phyloP scores from a whole-genome alignment of 768 basidiomycete species.

The Amyloporia xantha region DNA sequence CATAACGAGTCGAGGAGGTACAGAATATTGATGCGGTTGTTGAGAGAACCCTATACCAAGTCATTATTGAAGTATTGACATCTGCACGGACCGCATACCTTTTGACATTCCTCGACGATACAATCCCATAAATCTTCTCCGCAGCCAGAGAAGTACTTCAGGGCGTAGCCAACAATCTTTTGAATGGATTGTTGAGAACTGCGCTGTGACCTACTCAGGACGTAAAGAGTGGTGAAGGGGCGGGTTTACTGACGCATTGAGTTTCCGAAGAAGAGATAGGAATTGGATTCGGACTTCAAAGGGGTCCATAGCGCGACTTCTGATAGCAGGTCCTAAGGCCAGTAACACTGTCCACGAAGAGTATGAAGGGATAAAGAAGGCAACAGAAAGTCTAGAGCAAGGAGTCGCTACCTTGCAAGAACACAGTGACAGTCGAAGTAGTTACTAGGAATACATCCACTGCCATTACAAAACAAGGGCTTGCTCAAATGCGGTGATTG shows the following conservation, averaged over 20 bases:
- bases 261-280: constrained; percentile 48
- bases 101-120: constrained; percentile 84
- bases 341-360: too few relatives aligned
- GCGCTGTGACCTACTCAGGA: constrained; percentile 21
- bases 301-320: too few relatives aligned
- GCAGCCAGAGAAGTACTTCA: constrained; percentile 78
- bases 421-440: too few relatives aligned
- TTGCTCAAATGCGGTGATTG: too few relatives aligned
- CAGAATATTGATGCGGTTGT: constrained; percentile 88
- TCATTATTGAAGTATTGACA: not conserved
- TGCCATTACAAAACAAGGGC: too few relatives aligned
- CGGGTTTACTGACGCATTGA: constrained; percentile 53
- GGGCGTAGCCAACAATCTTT: constrained; percentile 77
- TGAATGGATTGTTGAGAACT: constrained; percentile 87
- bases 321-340: too few relatives aligned
- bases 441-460: too few relatives aligned
- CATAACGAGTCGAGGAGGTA: constrained; percentile 88
- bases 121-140: constrained; percentile 95
- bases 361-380: too few relatives aligned
- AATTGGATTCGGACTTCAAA: constrained; percentile 76
- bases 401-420: too few relatives aligned
- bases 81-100: constrained; percentile 38
- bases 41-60: constrained; percentile 55
- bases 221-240: not conserved
- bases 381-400: too few relatives aligned